A percentile compares a stretch with the other conserved stretches of the same genome.
These are phyloP conservation scores for Aegilops umbellulata DNA, from an alignment of 176 grass and related monocot species.

Conservation along the genomic window DNA sequence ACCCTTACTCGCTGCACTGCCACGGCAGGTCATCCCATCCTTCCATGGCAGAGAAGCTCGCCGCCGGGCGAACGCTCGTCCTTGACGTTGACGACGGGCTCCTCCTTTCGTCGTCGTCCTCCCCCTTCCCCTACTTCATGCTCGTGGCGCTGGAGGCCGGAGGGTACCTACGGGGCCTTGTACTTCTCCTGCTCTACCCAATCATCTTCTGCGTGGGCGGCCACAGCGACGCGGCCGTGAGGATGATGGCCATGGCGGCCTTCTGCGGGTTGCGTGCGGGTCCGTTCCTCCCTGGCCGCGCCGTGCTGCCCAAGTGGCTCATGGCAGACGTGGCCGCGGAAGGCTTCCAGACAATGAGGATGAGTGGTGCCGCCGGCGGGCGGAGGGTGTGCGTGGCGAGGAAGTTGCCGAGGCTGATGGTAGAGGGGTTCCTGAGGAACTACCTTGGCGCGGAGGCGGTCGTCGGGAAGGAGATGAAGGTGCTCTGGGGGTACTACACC, in stretches of 20 bases:
- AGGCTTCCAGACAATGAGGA: constrained; percentile 10
- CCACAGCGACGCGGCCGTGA: not conserved
- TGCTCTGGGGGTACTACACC: constrained; percentile 45
- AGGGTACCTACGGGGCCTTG: constrained; percentile 41
- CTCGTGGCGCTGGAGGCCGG: constrained; percentile 66
- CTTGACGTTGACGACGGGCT: constrained; percentile 30
- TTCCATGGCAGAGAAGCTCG: not conserved
- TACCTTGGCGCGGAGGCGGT: constrained; percentile 41
- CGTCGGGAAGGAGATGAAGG: constrained; percentile 43
- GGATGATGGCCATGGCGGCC: constrained; percentile 31
- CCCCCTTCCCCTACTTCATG: constrained; percentile 79
- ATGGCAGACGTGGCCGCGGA: constrained; percentile 44
- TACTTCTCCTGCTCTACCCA: constrained; percentile 46
- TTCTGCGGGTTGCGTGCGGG: constrained; percentile 43
- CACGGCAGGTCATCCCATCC: not conserved
- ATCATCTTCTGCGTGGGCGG: constrained; percentile 3
- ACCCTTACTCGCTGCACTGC: not conserved
- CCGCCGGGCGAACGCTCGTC: not conserved
- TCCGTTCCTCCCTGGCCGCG: constrained; percentile 36
- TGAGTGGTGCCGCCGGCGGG: not conserved
- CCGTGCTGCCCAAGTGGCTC: constrained; percentile 70
- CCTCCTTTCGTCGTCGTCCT: constrained; percentile 18
- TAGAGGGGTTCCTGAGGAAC: constrained; percentile 52
- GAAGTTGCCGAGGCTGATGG: constrained; percentile 61
- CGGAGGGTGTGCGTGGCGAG: constrained; percentile 30